Evolutionary conservation across 345 rosid genomes (phyloP), one percentile per base, ranked within the genome.

Genomic region (Gossypium herbaceum): DNA sequence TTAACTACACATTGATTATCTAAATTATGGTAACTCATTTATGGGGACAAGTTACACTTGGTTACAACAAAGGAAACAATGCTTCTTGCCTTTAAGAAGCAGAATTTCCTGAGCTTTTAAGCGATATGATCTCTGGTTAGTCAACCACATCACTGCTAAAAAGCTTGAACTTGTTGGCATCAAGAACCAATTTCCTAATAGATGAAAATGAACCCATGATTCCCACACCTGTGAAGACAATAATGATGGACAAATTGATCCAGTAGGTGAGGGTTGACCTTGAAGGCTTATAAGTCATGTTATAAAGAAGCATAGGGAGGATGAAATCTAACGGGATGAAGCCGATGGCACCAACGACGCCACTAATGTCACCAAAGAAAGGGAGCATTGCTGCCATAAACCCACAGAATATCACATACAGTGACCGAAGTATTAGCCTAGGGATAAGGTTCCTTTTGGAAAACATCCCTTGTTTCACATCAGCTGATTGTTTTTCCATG

Each of bases 311-410:
- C 99, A 92, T 93, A 41, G 98, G 98, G 72, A 96, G 89, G 78
- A 93, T 76, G 72, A 96, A 96, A 81, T 93, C 99, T 1, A 96
- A 86, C 29, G 98, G 98, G 43, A 96, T 93, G 83, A 96, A 96
- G 27, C 99, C 98, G 55, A 96, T 71, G 17, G 97, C 99, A 50
- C 99, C 97, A 1, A 92, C 97, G 17, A 89, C 88, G 0, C 87
- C 94, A 59, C 87, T 96, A 15, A 96, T 89, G 80, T 96, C 98
- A 61, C 98, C 97, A 3, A 96, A 96, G 81, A 96, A 93, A 0
- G 99, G 99, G 70, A 96, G 85, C 98, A 93, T 92, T 5, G 98
- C 91, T 11, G 97, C 99, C 91, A 96, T 85, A 45, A 92, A 88
- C 29, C 99, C 98, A 0, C 98, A 92, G 72, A 93, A 88, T 15